Base-by-base conservation (phyloP, 2,329 filamentous ascomycete species). In the Nectriaceae sp. region DNA sequence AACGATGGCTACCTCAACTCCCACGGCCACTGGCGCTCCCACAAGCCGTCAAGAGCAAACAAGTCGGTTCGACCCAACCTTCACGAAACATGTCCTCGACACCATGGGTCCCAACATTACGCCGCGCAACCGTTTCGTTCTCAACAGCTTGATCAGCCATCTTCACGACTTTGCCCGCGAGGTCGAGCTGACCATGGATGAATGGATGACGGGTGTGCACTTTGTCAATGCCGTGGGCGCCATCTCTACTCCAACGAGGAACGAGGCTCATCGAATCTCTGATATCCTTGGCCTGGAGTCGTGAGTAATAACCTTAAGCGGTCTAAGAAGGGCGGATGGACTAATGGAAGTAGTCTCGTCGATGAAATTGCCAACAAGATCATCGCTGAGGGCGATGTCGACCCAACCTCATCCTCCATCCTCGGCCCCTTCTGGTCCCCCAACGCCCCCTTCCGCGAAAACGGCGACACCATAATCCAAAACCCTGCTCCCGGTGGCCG, bases 91-190 rank as follows among this genome's bases (percentile, higher is more conserved):
- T 66, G 85, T 89, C 69, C 76, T 90, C 65, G 79, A 88, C 56
- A 77, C 83, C 58, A 89, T 89, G 75, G 83, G 85, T 37, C 83
- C 85, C 57, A 83, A 87, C 59, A 82, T 82, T 15, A 74, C 78
- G 50, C 79, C 85, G 47, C 78, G 87, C 52, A 79, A 82, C 62
- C 79, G 83, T 54, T 73, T 81, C 54, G 74, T 90, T 61, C 72
- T 90, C 63, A 66, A 75, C 53, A 74, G 78, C 29, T 70, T 89
- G 59, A 83, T 90, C 68, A 75, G 73, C 40, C 87, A 90, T 72
- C 75, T 91, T 43, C 87, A 91, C 73, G 85, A 89, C 70, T 90
- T 90, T 67, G 79, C 82, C 41, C 83, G 87, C 46, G 87, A 90
- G 66, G 80, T 88, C 55, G 85, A 90, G 70, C 79, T 91, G 44